Conservation (phyloP, 306 rosid genomes). For the Parietaria judaica region DNA sequence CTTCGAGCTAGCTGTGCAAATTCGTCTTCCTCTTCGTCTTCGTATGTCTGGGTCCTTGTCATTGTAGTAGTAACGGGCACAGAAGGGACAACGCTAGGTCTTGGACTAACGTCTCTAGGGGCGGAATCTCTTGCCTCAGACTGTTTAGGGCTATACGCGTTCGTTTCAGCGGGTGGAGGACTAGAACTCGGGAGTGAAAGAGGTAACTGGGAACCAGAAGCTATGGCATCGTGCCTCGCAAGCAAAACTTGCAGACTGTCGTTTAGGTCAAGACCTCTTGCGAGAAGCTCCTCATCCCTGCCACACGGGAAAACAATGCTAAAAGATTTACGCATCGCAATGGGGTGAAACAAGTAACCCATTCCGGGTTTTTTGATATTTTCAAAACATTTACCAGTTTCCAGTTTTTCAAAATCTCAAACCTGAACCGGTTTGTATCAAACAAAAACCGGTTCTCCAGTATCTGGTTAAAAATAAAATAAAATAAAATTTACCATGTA, state of each 20-base stretch:
- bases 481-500: no score
- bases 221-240: conserved; percentile 84
- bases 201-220: conserved; percentile 68
- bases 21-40: conserved; percentile 81
- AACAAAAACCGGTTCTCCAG: no score
- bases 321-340: conserved; percentile 11
- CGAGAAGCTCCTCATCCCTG: conserved; percentile 95
- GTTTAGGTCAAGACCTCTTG: conserved; percentile 79
- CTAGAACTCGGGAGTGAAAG: conserved; percentile 39
- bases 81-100: conserved; percentile 36
- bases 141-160: conserved; percentile 37
- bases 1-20: conserved; percentile 94
- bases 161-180: conserved; percentile 28
- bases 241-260: conserved; percentile 77
- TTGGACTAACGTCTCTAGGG: conserved; percentile 32
- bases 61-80: conserved; percentile 23
- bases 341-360: no score
- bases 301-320: conserved; percentile 17
- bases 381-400: no score
- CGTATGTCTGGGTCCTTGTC: conserved; percentile 37
- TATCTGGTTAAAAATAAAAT: no score
- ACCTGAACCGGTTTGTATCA: no score
- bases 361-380: no score
- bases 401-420: no score
- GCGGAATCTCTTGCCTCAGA: conserved; percentile 35